Evolutionary conservation across 139 green algal species (phyloP), one percentile per base, ranked within the genome.

Genomic region (Zygnema cylindricum): DNA sequence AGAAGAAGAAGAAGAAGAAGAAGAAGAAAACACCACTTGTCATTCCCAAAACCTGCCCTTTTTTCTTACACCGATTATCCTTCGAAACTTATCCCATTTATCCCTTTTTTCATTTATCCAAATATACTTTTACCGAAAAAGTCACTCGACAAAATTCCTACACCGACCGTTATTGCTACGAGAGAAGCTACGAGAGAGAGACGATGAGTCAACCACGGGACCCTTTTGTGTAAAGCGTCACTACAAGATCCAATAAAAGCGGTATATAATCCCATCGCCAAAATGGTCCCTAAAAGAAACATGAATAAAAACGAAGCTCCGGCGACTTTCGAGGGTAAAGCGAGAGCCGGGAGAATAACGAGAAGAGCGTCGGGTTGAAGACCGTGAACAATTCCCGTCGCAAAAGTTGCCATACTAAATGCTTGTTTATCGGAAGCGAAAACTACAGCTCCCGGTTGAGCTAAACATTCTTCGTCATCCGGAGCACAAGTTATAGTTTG

Each of bases 361-460:
- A 99, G 98, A 30, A 99, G 92, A 0, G 97, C 96, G 84, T 99
- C 97, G 1, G 97, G 97, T 87, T 98, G 96, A 69, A 99, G 92
- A 1, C 97, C 97, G 85, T 98, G 98, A 42, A 99, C 94, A 76
- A 99, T 96, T 71, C 97, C 97, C 2, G 96, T 98, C 38, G 93
- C 94, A 89, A 92, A 93, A 0, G 96, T 99, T 49, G 94, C 94
- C 36, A 95, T 77, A 42, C 90, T 90, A 88, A 95, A 95, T 11
- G 43, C 49, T 22, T 54, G 33, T 49, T 88, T 76, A 39, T 42
- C 33, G 33, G 69, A 73, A 23, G 21, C 35, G 1, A 43, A 32
- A 0, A 30, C 40, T 2, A 42, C 82, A 7, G 2, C 83, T 40
- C 39, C 55, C 32, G 76, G 32, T 2, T 54, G 30, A 25, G 36